Base-by-base conservation (phyloP, 768 basidiomycete genomes). In the Leucocoprinus leucothites region DNA sequence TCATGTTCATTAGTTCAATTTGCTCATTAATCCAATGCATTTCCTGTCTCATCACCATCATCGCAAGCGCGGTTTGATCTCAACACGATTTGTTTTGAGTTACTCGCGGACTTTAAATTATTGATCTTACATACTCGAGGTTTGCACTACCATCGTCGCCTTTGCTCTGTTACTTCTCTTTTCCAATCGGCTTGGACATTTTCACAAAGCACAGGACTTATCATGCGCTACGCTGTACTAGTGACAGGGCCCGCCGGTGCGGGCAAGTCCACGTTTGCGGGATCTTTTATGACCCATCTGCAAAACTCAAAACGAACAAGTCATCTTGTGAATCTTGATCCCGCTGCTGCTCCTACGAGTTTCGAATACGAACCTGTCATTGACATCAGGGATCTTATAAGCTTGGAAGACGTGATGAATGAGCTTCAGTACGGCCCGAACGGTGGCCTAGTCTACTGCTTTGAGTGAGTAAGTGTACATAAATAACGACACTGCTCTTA, bases 191-290 rank as follows among this genome's bases (percentile, higher is more conserved):
- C n/a, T n/a, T n/a, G n/a, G n/a, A n/a, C n/a, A n/a, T n/a, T n/a
- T n/a, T n/a, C n/a, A n/a, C n/a, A n/a, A n/a, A n/a, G n/a, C n/a
- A n/a, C n/a, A 34, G 31, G 31, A 13, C 13, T 34, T 45, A 60
- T 49, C 40, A 94, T 94, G 91, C 87, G 91, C 57, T 94, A 94
- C 73, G 91, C 91, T 6, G 86, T 93, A 25, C 80, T 94, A 44
- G 82, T 94, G 48, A 90, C 88, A 53, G 97, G 97, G n/a, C 97
- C 97, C 46, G 97, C 97, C 1, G 97, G 97, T 48, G 94, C 97
- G 13, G 97, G 97, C 48, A 99, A 99, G 75, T 92, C 94, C 0
- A 98, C 97, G 0, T 96, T 99, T 65, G 89, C 91, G 62, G 76
- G 81, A 19, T 83, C 94, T 0, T 85, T 98, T 60, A 78, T 98